phyloP scores from a whole-genome alignment of 352 stramenopile genomes.

The Globisporangium carolinianum region DNA sequence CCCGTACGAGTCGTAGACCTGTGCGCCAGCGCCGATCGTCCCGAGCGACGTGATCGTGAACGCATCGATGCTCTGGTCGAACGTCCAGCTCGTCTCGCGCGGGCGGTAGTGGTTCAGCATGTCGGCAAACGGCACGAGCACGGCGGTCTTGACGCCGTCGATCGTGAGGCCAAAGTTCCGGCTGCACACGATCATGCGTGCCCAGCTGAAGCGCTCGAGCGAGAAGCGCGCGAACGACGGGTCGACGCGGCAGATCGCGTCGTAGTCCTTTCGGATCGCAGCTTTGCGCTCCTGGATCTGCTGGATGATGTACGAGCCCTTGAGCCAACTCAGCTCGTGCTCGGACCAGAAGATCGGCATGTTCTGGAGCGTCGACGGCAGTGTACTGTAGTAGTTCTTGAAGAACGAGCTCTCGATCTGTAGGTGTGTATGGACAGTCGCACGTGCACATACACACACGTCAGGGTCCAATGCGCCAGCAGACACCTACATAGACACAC shows the following conservation, averaged over 20 bases:
- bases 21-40: constrained; percentile 67
- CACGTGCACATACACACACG: background rate
- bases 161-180: constrained; percentile 99
- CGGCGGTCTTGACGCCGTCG: constrained; percentile 94
- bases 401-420: constrained; percentile 79
- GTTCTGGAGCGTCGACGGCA: constrained; percentile 93
- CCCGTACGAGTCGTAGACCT: constrained; percentile 99
- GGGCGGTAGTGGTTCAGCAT: constrained; percentile 99
- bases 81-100: constrained; percentile 95
- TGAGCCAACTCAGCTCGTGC: constrained; percentile 89
- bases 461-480: no score
- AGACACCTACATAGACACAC: background rate
- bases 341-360: constrained; percentile 99
- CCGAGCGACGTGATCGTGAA: constrained; percentile 89
- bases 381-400: constrained; percentile 96
- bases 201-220: constrained; percentile 97
- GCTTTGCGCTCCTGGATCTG: constrained; percentile 94
- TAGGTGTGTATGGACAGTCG: background rate
- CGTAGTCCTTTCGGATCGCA: constrained; percentile 97
- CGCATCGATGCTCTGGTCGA: constrained; percentile 71
- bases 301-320: constrained; percentile 89
- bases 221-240: constrained; percentile 91
- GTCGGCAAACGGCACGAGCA: constrained; percentile 98
- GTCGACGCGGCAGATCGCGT: constrained; percentile 91
- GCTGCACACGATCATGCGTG: constrained; percentile 97